phyloP scores from a whole-genome alignment of 768 basidiomycete species.

The Amanita rubescens region DNA sequence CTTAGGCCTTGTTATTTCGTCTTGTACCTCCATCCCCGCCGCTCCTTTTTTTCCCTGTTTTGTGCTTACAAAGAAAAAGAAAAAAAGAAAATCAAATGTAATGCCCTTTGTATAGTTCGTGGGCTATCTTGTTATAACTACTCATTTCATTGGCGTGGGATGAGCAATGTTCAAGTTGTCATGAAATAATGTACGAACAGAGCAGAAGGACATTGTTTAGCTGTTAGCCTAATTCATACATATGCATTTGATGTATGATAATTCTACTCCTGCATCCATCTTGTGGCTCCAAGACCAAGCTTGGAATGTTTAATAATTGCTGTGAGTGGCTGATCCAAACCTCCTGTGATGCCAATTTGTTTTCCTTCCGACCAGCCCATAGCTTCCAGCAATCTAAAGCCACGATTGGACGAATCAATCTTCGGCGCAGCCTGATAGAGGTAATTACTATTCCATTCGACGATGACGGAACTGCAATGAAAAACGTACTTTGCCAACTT shows the following conservation, averaged over 20 bases:
- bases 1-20: neutral
- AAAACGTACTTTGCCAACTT: conserved; percentile 66
- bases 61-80: neutral
- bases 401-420: conserved; percentile 73
- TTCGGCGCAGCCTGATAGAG: conserved; percentile 62
- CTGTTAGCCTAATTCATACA: too few species aligned
- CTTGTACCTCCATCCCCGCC: neutral
- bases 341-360: conserved; percentile 59
- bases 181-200: neutral
- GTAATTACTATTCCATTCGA: neutral
- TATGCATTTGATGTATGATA: neutral
- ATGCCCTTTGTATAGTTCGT: neutral
- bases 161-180: too few species aligned
- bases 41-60: neutral
- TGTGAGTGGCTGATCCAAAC: conserved; percentile 68
- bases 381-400: conserved; percentile 76
- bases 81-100: neutral
- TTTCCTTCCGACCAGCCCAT: conserved; percentile 93
- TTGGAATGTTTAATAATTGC: conserved; percentile 86
- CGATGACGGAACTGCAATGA: neutral
- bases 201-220: neutral
- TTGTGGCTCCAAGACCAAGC: conserved; percentile 70
- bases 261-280: too few species aligned
- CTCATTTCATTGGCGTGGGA: too few species aligned
- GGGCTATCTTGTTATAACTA: neutral